phyloP scores from a whole-genome alignment of 2,329 filamentous ascomycete genomes.

The Colletotrichum salicis region DNA sequence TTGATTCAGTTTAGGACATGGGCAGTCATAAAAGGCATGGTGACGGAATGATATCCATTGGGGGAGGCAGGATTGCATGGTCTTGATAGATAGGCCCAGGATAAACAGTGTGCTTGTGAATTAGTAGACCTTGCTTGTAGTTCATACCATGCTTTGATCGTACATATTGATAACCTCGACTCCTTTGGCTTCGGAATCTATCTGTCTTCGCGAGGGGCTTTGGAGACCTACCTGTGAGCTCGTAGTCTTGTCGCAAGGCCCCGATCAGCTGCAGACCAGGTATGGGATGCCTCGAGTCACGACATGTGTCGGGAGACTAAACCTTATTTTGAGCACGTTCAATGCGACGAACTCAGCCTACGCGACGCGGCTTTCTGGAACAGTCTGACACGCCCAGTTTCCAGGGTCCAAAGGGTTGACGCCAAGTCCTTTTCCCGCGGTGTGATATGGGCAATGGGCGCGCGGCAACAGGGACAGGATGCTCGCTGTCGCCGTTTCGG shows the following conservation, averaged over 20 bases:
- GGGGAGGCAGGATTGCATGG: constrained; percentile 5
- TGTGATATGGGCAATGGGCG: not conserved
- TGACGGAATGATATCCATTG: constrained; percentile 24
- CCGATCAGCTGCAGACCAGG: not conserved
- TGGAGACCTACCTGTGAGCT: too few species aligned
- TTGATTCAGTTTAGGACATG: not conserved
- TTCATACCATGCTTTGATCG: not conserved
- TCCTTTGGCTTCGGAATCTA: too few species aligned
- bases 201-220: too few species aligned
- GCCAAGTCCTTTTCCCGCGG: not conserved
- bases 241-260: not conserved
- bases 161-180: not conserved
- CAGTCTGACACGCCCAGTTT: not conserved
- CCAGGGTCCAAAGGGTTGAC: not conserved
- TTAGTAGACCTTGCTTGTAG: constrained; percentile 2
- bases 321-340: not conserved
- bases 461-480: not conserved
- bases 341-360: not conserved
- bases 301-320: not conserved
- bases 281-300: not conserved
- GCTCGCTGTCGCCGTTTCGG: constrained; percentile 15
- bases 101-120: constrained; percentile 17
- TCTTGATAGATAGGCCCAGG: constrained; percentile 13
- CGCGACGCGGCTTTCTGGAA: constrained; percentile 11
- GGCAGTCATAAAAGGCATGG: constrained; percentile 15